Percentiles rank a stretch among this genome's conserved stretches.
These are phyloP conservation scores for Mycena albidolilacea DNA, from an alignment of 768 basidiomycete species.

Conservation along the genomic window DNA sequence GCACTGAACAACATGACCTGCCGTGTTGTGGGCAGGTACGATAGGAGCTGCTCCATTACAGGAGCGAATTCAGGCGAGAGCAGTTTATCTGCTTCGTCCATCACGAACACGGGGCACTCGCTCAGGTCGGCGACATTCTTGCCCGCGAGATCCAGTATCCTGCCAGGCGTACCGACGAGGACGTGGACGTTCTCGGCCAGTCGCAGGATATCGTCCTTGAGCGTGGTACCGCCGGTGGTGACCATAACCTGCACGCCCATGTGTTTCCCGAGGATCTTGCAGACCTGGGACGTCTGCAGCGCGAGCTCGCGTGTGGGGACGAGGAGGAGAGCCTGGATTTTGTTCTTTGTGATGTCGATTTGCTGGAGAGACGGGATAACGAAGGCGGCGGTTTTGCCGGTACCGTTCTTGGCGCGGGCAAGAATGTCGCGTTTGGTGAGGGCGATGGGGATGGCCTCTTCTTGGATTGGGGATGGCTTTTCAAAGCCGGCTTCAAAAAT, in stretches of 20 bases:
- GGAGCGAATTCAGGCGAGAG: conserved; percentile 98
- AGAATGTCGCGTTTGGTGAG: conserved; percentile 95
- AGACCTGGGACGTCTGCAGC: conserved; percentile 98
- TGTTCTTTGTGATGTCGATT: conserved; percentile 84
- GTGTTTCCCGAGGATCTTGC: conserved; percentile 97
- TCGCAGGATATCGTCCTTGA: conserved; percentile 98
- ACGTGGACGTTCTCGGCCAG: conserved; percentile 93
- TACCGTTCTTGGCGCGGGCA: conserved; percentile 96
- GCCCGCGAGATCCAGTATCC: conserved; percentile 94
- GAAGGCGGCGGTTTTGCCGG: conserved; percentile 98
- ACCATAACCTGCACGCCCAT: conserved; percentile 98
- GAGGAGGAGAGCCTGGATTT: conserved; percentile 96
- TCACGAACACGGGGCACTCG: conserved; percentile 96
- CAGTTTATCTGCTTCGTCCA: conserved; percentile 99
- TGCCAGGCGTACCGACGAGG: conserved; percentile 96
- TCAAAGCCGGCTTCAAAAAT: conserved; percentile 99
- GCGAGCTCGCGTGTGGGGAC: conserved; percentile 99
- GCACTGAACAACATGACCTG: conserved; percentile 99
- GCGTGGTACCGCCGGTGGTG: conserved; percentile 97
- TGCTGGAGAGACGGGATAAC: conserved; percentile 97
- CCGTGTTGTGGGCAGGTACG: conserved; percentile 84
- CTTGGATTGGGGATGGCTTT: conserved; percentile 97
- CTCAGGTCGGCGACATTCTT: conserved; percentile 95
- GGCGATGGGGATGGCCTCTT: conserved; percentile 97
- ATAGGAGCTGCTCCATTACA: conserved; percentile 96